Percentiles rank a stretch among this genome's conserved stretches.
Conservation (phyloP, 2,329 filamentous ascomycete genomes). For the Acrocalymma vagum region DNA sequence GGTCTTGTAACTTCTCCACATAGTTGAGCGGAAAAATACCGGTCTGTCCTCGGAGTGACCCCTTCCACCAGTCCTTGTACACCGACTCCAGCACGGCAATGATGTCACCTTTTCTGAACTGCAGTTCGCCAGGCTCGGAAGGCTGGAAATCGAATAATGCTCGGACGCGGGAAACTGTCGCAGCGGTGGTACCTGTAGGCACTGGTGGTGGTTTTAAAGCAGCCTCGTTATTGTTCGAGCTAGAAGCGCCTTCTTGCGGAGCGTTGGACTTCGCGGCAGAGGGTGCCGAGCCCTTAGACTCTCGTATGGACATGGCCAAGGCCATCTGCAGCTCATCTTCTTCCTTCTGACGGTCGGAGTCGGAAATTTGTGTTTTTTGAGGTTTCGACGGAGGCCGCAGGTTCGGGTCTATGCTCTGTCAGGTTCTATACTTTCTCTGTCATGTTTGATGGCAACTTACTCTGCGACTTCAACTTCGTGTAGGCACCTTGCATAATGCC, state of each 20-base stretch:
- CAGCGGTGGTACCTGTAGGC: conserved; percentile 87
- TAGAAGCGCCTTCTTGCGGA: conserved; percentile 41
- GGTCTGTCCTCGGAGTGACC: conserved; percentile 90
- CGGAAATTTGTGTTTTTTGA: conserved; percentile 89
- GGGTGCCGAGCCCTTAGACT: conserved; percentile 67
- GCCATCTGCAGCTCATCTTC: conserved; percentile 98
- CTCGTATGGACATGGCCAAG: conserved; percentile 88
- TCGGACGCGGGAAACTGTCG: conserved; percentile 92
- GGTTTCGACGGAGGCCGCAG: conserved; percentile 92
- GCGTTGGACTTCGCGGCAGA: conserved; percentile 52
- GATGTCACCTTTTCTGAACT: conserved; percentile 95
- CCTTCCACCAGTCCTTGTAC: conserved; percentile 99
- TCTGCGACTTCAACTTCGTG: conserved; percentile 79
- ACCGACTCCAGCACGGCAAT: conserved; percentile 98
- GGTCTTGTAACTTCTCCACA: conserved; percentile 95
- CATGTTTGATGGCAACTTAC: conserved; percentile 43
- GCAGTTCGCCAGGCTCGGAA: conserved; percentile 91
- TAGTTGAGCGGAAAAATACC: conserved; percentile 99
- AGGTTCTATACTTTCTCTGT: conserved; percentile 4
- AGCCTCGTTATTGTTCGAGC: conserved; percentile 25
- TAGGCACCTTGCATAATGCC: conserved; percentile 98
- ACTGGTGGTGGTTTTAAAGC: conserved; percentile 64
- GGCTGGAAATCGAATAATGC: conserved; percentile 95
- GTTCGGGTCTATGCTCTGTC: conserved; percentile 75
- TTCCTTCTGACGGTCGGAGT: conserved; percentile 89